Conservation (phyloP, 805 yeast species). For the Zygosaccharomyces siamensis region DNA sequence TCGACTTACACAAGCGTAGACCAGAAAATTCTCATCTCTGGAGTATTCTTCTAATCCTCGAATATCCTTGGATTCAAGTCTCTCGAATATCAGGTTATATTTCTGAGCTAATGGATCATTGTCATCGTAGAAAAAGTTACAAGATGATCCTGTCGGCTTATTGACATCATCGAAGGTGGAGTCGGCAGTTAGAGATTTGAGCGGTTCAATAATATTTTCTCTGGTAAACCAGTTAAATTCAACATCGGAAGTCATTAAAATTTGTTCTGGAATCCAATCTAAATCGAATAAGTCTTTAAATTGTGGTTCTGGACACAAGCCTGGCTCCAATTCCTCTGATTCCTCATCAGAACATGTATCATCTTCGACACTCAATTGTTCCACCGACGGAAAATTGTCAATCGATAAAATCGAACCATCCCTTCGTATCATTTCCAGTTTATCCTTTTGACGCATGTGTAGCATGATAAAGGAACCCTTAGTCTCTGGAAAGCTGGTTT, state of each 20-base stretch:
- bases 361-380: conserved; percentile 1
- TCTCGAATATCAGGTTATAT: conserved; percentile 7
- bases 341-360: neutral
- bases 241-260: conserved; percentile 7
- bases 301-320: neutral
- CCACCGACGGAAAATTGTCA: conserved; percentile 7
- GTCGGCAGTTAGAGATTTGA: neutral
- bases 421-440: conserved; percentile 1
- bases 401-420: neutral
- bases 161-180: neutral
- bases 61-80: conserved; percentile 8
- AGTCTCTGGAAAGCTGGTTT: neutral
- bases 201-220: neutral
- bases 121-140: conserved; percentile 4
- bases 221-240: conserved; percentile 11
- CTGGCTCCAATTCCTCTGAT: neutral
- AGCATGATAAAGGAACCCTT: neutral
- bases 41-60: neutral
- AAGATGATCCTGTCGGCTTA: neutral
- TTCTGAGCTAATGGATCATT: conserved; percentile 7
- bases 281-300: conserved; percentile 11
- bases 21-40: conserved; percentile 19
- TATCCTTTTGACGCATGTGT: neutral
- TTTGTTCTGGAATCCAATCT: conserved; percentile 9
- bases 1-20: conserved; percentile 38